Evolutionary conservation across 345 rosid genomes (phyloP).

Genomic region (Murraya paniculata): DNA sequence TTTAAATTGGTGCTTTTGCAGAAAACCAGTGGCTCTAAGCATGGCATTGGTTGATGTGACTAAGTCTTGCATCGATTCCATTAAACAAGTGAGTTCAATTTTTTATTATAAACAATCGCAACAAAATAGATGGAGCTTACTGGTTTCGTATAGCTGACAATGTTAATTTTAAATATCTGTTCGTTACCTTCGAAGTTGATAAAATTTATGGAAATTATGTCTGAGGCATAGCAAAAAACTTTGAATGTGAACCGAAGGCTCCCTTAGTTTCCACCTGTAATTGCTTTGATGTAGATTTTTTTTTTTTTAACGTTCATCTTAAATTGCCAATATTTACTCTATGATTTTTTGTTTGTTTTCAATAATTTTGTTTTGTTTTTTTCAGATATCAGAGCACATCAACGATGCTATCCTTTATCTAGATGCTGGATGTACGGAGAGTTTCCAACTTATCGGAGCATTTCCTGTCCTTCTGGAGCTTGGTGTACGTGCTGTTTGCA

Average conservation of each 20-base stretch:
- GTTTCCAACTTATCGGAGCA: constrained; percentile 85
- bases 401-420: constrained; percentile 67
- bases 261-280: neutral
- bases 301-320: neutral
- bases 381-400: constrained; percentile 66
- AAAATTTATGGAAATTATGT: neutral
- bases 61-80: constrained; percentile 75
- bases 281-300: neutral
- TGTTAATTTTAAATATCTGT: neutral
- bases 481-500: constrained; percentile 74
- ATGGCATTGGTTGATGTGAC: constrained; percentile 75
- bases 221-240: neutral
- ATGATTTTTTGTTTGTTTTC: neutral
- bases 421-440: constrained; percentile 93
- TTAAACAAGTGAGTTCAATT: constrained; percentile 57
- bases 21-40: constrained; percentile 3
- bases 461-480: constrained; percentile 68
- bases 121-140: neutral
- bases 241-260: neutral
- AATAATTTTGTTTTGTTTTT: neutral
- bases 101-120: neutral
- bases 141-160: neutral
- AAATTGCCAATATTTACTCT: neutral
- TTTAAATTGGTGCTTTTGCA: neutral
- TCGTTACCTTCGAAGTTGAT: neutral